These are phyloP conservation scores for Globisporangium cylindrosporum DNA, from an alignment of 352 stramenopile species.

Conservation along the genomic window DNA sequence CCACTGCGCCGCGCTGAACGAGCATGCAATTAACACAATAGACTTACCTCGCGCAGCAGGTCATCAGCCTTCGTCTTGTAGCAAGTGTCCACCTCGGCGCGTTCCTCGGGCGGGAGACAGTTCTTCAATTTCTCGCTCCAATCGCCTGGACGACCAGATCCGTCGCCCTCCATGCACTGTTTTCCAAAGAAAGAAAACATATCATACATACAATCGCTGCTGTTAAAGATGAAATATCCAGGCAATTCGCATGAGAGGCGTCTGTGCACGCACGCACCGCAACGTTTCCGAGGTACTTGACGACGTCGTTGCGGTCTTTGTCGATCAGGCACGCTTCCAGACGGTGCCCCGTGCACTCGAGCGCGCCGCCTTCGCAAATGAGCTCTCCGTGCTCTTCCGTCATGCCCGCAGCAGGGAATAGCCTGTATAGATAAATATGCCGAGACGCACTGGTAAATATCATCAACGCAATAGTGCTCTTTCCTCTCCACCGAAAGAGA, in stretches of 20 bases:
- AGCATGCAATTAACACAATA: background rate
- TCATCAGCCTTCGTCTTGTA: conserved; percentile 53
- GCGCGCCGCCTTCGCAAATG: conserved; percentile 52
- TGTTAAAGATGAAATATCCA: background rate
- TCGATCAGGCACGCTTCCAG: conserved; percentile 74
- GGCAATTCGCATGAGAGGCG: background rate
- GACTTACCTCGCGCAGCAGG: conserved; percentile 43
- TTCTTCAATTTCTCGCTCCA: conserved; percentile 71
- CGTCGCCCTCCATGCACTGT: conserved; percentile 76
- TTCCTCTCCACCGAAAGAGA: conserved; percentile 1
- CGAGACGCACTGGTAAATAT: background rate
- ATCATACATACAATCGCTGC: background rate
- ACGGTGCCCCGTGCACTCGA: conserved; percentile 76
- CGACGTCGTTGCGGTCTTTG: conserved; percentile 63
- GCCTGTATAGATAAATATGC: conserved; percentile 22
- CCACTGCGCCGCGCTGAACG: background rate
- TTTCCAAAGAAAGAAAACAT: background rate
- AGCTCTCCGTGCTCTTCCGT: conserved; percentile 53
- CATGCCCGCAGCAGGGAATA: conserved; percentile 75
- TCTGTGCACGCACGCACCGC: conserved; percentile 37
- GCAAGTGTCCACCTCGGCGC: conserved; percentile 50
- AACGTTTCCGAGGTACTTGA: conserved; percentile 74
- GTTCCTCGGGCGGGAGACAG: conserved; percentile 65
- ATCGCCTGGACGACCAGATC: conserved; percentile 63
- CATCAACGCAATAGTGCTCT: background rate